Base-by-base conservation (phyloP, 2,329 filamentous ascomycete species). In the Diaporthe aspalathi region DNA sequence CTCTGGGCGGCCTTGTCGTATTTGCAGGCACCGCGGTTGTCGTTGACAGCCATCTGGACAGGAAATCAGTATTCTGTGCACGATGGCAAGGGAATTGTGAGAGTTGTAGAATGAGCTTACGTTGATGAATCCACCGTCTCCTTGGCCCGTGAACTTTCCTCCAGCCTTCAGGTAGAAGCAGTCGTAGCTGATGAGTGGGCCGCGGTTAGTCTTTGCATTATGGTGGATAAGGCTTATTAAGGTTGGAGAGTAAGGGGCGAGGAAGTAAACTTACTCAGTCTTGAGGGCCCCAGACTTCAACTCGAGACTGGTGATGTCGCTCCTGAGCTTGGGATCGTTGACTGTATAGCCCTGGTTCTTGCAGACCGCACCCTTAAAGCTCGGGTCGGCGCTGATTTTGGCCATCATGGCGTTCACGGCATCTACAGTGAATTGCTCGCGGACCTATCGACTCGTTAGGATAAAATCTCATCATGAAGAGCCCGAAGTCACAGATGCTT, bases 111-210 rank as follows among this genome's bases (percentile, higher is more conserved):
- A 45, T 12, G 40, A 45, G 40, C 40, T 45, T 50, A 50, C 49
- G 9, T 50, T 50, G 8, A 14, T 14, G 49, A 50, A 50, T 50
- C 49, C 49, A 27, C 49, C 49, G 11, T 50, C 49, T 27, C 49
- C 49, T 2, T 50, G 5, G 11, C 49, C 49, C 6, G n/a, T 50
- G 49, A 50, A 50, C 1, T 9, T 16, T 16, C 49, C 49, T 2
- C 49, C 49, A 22, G 20, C n/a, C 49, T 50, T 50, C 49, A 50
- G 11, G n/a, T 50, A 50, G 49, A 50, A 50, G 49, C 49, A 50
- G 49, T 50, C 49, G 22, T 50, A 50, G 22, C 49, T 50, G 27
- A 27, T 22, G 27, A 27, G 49, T 38, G 22, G n/a, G n/a, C 9
- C 49, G 7, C 14, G n/a, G 22, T 50, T 22, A 50, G 49, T 38